Percentiles rank a stretch among this genome's conserved stretches.
phyloP scores from a whole-genome alignment of 2,329 filamentous ascomycete species.

The Apiospora hydei region DNA sequence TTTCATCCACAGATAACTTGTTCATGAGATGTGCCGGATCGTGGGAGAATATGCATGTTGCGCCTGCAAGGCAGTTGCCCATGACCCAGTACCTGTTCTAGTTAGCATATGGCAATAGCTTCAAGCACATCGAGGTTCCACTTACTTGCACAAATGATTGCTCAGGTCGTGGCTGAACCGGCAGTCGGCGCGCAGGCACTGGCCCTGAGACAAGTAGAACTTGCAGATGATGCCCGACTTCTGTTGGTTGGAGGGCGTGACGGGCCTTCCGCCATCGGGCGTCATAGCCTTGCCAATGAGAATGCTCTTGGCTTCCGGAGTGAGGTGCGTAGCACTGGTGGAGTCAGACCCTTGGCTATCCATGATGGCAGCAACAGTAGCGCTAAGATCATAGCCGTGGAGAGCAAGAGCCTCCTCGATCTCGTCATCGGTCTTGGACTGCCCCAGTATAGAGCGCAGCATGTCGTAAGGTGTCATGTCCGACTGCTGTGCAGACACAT shows the following conservation, averaged over 20 bases:
- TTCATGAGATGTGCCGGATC: constrained; percentile 88
- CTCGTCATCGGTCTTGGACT: constrained; percentile 89
- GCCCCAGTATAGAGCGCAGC: constrained; percentile 90
- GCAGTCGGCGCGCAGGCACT: constrained; percentile 94
- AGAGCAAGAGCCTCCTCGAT: constrained; percentile 89
- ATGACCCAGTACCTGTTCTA: constrained; percentile 85
- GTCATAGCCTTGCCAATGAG: constrained; percentile 91
- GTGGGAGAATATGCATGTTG: constrained; percentile 96
- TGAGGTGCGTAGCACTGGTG: constrained; percentile 50
- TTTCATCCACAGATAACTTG: constrained; percentile 77
- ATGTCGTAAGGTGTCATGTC: constrained; percentile 99
- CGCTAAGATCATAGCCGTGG: constrained; percentile 92
- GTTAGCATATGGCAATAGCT: constrained; percentile 47
- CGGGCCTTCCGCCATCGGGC: constrained; percentile 71
- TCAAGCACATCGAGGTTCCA: constrained; percentile 38
- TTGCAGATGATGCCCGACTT: constrained; percentile 94
- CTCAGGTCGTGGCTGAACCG: constrained; percentile 96
- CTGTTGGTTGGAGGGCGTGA: constrained; percentile 77
- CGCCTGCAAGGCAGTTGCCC: constrained; percentile 92
- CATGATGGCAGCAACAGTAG: constrained; percentile 89
- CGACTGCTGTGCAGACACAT: constrained; percentile 69
- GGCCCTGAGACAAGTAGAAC: constrained; percentile 95
- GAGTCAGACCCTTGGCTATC: constrained; percentile 67
- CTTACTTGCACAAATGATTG: constrained; percentile 97
- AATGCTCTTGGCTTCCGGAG: constrained; percentile 69